Base-by-base conservation (phyloP, 2,329 filamentous ascomycete genomes). In the Fusarium brevicatenulatum region DNA sequence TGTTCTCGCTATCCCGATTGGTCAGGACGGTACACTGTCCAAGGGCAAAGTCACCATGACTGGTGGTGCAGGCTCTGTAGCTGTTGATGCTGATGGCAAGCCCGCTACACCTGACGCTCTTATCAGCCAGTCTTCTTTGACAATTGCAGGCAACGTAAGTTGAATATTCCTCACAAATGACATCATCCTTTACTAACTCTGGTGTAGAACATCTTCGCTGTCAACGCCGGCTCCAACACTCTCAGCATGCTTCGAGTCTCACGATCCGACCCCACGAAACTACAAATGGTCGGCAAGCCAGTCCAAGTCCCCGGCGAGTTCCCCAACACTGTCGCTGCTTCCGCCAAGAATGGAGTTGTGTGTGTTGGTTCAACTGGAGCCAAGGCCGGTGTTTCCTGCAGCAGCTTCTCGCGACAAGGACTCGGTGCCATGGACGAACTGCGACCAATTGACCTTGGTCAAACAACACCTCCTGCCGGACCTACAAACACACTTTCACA, bases 401-500 rank as follows among this genome's bases (percentile, higher is more conserved):
- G 81, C 16, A 62, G 71, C 3, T 86, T 86, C 69, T 80, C 80
- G 0, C 18, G 65, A 2, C 36, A 68, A 0, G 86, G 86, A 1
- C 75, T 89, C 2, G 76, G 70, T 0, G 70, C 80, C 9, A 83
- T 88, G 78, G 87, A 89, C 62, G 78, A 62, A 3, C 82, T 87
- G 0, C 83, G 86, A 0, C 62, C 81, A 0, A 86, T 91, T 65
- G 82, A 86, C 18, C 75, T 91, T 2, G 79, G 81, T 3, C 90
- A 91, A 76, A 85, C 84, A 0, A 91, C 87, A 0, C 90, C 90
- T 1, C 89, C 90, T 0, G 78, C 82, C 0, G 90, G 89, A 0
- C 89, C 90, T 0, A 79, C 82, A 5, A 90, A 90, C 78, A 90
- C 87, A 0, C 83, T 91, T 6, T 90, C 89, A 0, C 89, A 91